These are phyloP conservation scores for Xylaria sp. DNA, from an alignment of 2,329 filamentous ascomycete genomes.

Conservation along the genomic window DNA sequence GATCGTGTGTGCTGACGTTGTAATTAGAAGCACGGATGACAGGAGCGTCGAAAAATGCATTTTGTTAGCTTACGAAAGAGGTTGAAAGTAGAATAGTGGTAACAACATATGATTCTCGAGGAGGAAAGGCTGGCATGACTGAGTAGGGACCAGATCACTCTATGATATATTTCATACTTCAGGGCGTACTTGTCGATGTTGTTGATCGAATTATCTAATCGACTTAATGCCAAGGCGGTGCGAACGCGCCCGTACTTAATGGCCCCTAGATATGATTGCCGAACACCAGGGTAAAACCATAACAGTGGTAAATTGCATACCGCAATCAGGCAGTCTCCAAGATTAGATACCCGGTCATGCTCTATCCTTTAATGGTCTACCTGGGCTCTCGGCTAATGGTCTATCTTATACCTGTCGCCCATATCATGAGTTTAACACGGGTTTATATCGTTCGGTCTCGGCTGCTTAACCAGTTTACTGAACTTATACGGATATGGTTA, in stretches of 20 bases:
- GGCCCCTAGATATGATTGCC: not conserved
- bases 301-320: not conserved
- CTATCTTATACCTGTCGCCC: too few species aligned
- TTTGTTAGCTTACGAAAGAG: not conserved
- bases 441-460: too few species aligned
- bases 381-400: too few species aligned
- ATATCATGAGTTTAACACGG: too few species aligned
- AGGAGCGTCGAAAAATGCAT: not conserved
- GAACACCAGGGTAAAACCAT: not conserved
- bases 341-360: not conserved
- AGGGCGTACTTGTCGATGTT: not conserved
- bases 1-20: not conserved
- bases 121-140: not conserved
- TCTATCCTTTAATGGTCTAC: not conserved
- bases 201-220: not conserved
- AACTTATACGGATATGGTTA: too few species aligned
- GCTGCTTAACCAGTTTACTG: too few species aligned
- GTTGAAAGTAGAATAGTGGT: not conserved
- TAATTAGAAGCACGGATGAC: not conserved
- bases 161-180: not conserved
- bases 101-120: not conserved
- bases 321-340: not conserved
- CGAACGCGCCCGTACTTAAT: not conserved
- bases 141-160: not conserved
- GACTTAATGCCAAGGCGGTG: not conserved